These are phyloP conservation scores for Arthrinium phaeospermum DNA, from an alignment of 2,329 filamentous ascomycete genomes.

Conservation along the genomic window DNA sequence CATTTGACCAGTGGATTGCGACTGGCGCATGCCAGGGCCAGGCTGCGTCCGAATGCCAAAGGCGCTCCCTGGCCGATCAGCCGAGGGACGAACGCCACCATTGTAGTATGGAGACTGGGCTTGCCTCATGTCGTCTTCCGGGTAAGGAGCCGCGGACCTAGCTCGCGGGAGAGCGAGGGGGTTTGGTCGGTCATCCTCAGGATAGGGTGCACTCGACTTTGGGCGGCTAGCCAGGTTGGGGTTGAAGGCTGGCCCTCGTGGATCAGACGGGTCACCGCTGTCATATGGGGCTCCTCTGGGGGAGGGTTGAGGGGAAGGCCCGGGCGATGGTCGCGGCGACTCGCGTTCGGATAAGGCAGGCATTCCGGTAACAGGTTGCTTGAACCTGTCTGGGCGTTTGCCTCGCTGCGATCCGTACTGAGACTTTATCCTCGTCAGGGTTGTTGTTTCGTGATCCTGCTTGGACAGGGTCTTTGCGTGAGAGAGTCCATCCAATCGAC, in stretches of 20 bases:
- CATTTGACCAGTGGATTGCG: constrained; percentile 45
- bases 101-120: constrained; percentile 49
- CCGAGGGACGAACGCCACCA: constrained; percentile 54
- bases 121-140: constrained; percentile 54
- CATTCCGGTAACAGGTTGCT: constrained; percentile 51
- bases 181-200: constrained; percentile 67
- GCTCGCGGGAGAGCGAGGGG: constrained; percentile 51
- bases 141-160: constrained; percentile 57
- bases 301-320: constrained; percentile 33
- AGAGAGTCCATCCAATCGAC: constrained; percentile 82
- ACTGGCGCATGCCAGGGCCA: constrained; percentile 44
- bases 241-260: constrained; percentile 57
- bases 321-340: constrained; percentile 39
- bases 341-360: constrained; percentile 54
- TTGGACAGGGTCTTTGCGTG: constrained; percentile 85
- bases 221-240: constrained; percentile 57
- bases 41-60: constrained; percentile 59
- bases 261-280: constrained; percentile 52
- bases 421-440: constrained; percentile 85
- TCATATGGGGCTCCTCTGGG: constrained; percentile 48
- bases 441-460: constrained; percentile 90
- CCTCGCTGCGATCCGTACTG: constrained; percentile 74
- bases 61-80: constrained; percentile 56
- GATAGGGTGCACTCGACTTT: constrained; percentile 70
- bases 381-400: constrained; percentile 64